Evolutionary conservation across 2,329 filamentous ascomycete genomes (phyloP).

Genomic region (Scedosporium aurantiacum): DNA sequence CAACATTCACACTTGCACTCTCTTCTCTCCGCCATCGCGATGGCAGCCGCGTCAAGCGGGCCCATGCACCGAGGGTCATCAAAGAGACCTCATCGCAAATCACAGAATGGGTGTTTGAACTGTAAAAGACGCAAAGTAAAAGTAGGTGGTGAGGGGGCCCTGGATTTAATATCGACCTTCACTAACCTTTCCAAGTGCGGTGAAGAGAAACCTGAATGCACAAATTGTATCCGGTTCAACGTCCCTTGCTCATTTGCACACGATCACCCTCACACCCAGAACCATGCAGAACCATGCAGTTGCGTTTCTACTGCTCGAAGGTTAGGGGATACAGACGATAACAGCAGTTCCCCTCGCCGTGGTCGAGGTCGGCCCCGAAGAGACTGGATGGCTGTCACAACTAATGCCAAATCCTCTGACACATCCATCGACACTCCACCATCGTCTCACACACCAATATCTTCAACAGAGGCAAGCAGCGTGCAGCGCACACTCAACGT

Average conservation of each 20-base stretch:
- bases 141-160: slow-evolving; percentile 10
- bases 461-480: slow-evolving; percentile 4
- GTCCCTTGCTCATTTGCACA: slow-evolving; percentile 18
- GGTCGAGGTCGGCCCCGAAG: slow-evolving; percentile 20
- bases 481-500: slow-evolving; percentile 14
- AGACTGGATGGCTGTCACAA: slow-evolving; percentile 17
- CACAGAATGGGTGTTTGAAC: slow-evolving; percentile 19
- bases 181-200: slow-evolving; percentile 15
- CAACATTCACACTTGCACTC: too few species aligned
- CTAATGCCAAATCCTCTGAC: slow-evolving; percentile 8
- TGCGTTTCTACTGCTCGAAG: neutral
- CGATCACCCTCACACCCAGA: too few species aligned
- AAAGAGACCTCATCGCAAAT: slow-evolving; percentile 20
- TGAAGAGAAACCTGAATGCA: slow-evolving; percentile 20
- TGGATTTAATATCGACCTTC: neutral
- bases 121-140: slow-evolving; percentile 22
- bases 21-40: too few species aligned
- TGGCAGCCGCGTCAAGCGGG: too few species aligned
- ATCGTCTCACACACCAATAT: neutral
- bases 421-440: neutral
- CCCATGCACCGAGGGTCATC: slow-evolving; percentile 2
- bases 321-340: too few species aligned
- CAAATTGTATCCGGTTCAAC: slow-evolving; percentile 20
- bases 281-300: neutral
- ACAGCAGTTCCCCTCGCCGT: slow-evolving; percentile 12